Evolutionary conservation across 225 moss, liverwort and hornwort genomes (phyloP).

Genomic region (Pseudoscleropodium purum): DNA sequence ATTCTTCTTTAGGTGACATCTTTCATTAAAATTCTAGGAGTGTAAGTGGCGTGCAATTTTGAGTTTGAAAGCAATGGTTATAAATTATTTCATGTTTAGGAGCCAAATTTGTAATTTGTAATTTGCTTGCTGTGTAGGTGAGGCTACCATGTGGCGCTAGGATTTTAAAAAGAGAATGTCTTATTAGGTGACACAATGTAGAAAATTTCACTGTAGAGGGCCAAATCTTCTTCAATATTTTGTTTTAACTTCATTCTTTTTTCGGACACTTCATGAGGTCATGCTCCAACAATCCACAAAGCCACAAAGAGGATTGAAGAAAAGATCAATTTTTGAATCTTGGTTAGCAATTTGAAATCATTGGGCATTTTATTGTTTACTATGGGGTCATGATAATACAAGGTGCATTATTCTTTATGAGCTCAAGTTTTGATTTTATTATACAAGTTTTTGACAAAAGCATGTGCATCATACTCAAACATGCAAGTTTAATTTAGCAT

Average conservation of each 20-base stretch:
- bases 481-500: background rate
- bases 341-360: background rate
- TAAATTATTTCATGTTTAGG: background rate
- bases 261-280: accelerated
- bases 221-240: background rate
- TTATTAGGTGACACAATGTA: background rate
- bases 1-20: background rate
- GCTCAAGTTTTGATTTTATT: background rate
- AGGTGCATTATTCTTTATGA: background rate
- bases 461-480: too few relatives aligned
- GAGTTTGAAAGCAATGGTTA: background rate
- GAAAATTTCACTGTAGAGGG: background rate
- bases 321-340: background rate
- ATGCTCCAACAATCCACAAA: background rate
- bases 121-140: background rate
- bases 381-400: background rate
- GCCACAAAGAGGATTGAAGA: background rate
- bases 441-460: background rate
- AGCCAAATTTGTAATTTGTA: background rate
- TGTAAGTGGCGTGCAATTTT: background rate
- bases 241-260: background rate
- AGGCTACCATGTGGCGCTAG: background rate
- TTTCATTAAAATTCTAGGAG: background rate
- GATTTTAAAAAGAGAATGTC: background rate
- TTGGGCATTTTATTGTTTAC: background rate